A percentile compares a stretch with the other conserved stretches of the same genome.
Conservation (phyloP, 2,329 filamentous ascomycete genomes). For the Cladorrhinum sp. region DNA sequence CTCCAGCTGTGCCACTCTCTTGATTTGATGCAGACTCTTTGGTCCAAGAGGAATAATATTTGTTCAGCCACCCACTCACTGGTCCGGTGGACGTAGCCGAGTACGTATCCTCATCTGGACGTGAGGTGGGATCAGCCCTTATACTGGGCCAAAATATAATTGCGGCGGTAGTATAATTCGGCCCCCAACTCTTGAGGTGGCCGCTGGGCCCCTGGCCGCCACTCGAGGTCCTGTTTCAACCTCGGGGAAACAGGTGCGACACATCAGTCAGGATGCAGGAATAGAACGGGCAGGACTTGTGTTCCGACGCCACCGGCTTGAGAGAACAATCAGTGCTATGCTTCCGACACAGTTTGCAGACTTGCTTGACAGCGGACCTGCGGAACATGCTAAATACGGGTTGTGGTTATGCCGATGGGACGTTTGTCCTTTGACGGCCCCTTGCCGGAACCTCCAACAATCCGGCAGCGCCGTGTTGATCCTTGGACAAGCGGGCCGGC, state of each 20-base stretch:
- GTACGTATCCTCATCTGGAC: neutral
- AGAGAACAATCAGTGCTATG: neutral
- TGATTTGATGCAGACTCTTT: neutral
- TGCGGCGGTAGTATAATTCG: neutral
- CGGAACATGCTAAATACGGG: neutral
- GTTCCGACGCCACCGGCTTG: neutral
- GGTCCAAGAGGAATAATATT: neutral
- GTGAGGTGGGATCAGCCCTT: neutral
- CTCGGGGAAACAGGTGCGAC: neutral
- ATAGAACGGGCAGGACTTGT: neutral
- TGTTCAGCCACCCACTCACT: neutral
- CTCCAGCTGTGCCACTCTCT: slow-evolving; percentile 8
- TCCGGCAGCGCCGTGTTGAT: neutral
- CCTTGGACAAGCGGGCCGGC: neutral
- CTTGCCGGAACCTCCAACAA: neutral
- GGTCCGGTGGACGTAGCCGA: neutral
- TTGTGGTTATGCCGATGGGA: neutral
- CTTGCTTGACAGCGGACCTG: neutral
- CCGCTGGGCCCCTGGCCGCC: neutral
- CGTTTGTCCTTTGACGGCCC: neutral
- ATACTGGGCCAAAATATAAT: neutral
- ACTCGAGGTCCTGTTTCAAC: neutral
- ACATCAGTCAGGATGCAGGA: neutral
- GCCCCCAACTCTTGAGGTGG: neutral
- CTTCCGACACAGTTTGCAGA: neutral